Base-by-base conservation (phyloP, 148 eudicot species). In the Arctostaphylos glauca region DNA sequence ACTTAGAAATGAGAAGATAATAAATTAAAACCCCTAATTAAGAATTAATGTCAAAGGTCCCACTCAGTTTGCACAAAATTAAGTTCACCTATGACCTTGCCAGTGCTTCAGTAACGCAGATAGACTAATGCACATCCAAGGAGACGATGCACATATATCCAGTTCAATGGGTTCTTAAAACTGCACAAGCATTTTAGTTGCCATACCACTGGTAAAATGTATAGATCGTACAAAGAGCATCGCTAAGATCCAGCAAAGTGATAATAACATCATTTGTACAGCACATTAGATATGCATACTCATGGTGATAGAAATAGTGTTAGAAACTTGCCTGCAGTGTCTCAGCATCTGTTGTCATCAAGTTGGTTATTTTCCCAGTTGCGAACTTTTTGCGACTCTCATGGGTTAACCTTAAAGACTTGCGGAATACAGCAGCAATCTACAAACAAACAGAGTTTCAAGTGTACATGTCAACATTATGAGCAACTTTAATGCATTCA, bases 311-410 rank as follows among this genome's bases (percentile, higher is more conserved):
- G 38, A 31, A 31, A 31, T 31, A 31, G 46, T 4, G 13, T 8
- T 48, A 60, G 9, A 58, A 67, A 86, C 88, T 62, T 91, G 81
- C 98, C 98, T 93, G 95, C 72, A 94, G 93, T 68, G 98, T 77
- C 89, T 93, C 97, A 87, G 97, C 89, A 88, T 94, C 98, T 15
- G 97, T 94, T 80, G 98, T 93, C 98, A 94, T 94, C 85, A 94
- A 86, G 82, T 94, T 94, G 74, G 97, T 94, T 70, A 94, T 91
- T 87, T 91, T 94, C 76, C 98, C 98, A 77, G 94, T 76, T 47
- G 97, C 85, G 86, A 94, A 91, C 44, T 83, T 87, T 81, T 85
- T 87, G 76, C 95, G 97, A 85, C 98, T 92, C 89, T 93, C 98
- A 81, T 94, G 93, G 31, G 95, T 94, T 84, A 94, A 87, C 88